These are phyloP conservation scores for Candolleomyces efflorescens DNA, from an alignment of 768 basidiomycete genomes.

Conservation along the genomic window DNA sequence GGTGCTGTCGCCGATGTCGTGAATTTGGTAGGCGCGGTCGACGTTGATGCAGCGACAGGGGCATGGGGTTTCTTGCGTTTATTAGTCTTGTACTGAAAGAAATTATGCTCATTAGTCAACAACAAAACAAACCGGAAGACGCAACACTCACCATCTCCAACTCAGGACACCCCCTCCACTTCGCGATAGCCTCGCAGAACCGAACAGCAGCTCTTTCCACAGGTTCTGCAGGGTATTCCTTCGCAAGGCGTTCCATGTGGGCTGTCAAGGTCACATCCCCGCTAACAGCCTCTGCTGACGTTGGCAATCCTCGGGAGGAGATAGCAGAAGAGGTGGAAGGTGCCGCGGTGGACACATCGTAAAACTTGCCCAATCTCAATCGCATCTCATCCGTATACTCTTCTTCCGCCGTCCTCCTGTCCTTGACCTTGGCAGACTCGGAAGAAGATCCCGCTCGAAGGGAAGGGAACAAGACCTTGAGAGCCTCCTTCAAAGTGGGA, in stretches of 20 bases:
- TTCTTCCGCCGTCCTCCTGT: constrained; percentile 46
- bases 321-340: too few species aligned
- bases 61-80: constrained; percentile 5
- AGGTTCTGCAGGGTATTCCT: constrained; percentile 78
- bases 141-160: constrained; percentile 59
- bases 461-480: constrained; percentile 53
- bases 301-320: too few species aligned
- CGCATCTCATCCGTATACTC: constrained; percentile 77
- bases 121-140: constrained; percentile 6
- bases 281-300: too few species aligned
- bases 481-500: constrained; percentile 62
- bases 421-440: not conserved
- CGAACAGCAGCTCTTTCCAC: constrained; percentile 74
- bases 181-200: constrained; percentile 78
- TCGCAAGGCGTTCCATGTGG: constrained; percentile 75
- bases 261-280: constrained; percentile 52
- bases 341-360: constrained; percentile 51
- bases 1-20: too few species aligned
- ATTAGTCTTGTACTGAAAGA: constrained; percentile 55
- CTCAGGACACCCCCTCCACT: constrained; percentile 84
- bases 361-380: constrained; percentile 72
- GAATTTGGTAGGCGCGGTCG: not conserved
- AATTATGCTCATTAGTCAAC: constrained; percentile 19
- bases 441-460: not conserved
- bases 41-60: constrained; percentile 26